These are phyloP conservation scores for Centella asiatica DNA, from an alignment of 129 eudicot genomes.

Conservation along the genomic window DNA sequence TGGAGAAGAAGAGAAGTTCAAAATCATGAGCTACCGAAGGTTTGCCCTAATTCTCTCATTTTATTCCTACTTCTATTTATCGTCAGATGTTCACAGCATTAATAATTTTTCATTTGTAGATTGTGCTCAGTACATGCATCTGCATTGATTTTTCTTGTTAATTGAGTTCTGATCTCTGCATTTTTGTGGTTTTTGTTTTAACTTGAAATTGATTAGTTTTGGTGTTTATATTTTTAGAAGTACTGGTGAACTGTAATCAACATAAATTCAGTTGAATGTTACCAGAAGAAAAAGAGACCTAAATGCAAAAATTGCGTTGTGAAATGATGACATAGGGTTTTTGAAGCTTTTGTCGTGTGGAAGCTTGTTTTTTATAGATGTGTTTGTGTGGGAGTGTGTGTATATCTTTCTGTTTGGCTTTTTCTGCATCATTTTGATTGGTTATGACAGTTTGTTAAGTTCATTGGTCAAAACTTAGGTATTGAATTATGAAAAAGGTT, in stretches of 20 bases:
- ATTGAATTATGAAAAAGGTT: no score
- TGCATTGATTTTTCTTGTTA: background rate
- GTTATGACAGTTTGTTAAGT: no score
- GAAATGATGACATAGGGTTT: background rate
- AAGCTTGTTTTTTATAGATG: background rate
- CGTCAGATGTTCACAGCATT: background rate
- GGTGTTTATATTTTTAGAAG: background rate
- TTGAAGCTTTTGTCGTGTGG: background rate
- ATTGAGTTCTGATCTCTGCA: background rate
- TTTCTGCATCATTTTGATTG: no score
- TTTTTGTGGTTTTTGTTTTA: background rate
- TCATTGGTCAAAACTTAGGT: no score
- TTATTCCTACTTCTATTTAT: background rate
- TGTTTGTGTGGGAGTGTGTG: background rate
- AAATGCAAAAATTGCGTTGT: background rate
- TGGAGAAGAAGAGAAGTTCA: background rate
- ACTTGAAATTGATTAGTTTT: background rate
- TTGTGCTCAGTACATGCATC: background rate
- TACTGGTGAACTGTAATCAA: background rate
- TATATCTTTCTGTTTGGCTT: no score
- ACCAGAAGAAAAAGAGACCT: background rate
- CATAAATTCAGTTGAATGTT: background rate
- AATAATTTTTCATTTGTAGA: no score
- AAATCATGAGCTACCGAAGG: conserved; percentile 7
- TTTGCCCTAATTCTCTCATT: background rate